These are phyloP conservation scores for Articulospora tetracladia DNA, from an alignment of 495 filamentous ascomycete genomes.

Conservation along the genomic window DNA sequence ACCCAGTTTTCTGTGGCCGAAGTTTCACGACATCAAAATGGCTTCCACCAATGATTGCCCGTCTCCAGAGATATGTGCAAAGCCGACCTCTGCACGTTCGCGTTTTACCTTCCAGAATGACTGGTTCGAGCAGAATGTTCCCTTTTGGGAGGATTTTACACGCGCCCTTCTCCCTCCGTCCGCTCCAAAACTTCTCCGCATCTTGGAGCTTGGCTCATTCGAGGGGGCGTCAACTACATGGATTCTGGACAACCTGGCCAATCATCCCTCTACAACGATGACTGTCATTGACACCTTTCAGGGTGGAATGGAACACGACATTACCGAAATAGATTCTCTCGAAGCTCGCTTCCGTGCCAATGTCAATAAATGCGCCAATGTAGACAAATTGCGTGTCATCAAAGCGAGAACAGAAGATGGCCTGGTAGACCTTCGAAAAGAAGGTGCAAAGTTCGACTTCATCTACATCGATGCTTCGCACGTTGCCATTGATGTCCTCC, in stretches of 20 bases:
- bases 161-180: too few relatives aligned
- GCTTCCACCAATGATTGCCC: too few relatives aligned
- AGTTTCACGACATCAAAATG: too few relatives aligned
- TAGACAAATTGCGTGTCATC: background rate
- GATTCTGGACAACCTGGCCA: background rate
- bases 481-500: background rate
- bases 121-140: too few relatives aligned
- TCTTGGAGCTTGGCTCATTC: background rate
- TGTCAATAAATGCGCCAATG: background rate
- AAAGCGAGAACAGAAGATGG: background rate
- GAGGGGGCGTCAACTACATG: background rate
- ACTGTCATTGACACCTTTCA: background rate
- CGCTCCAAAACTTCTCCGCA: background rate
- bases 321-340: background rate
- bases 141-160: too few relatives aligned
- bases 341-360: background rate
- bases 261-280: background rate
- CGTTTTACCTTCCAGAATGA: too few relatives aligned
- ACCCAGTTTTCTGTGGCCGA: too few relatives aligned
- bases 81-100: too few relatives aligned
- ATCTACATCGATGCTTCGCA: background rate
- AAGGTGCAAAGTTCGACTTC: background rate
- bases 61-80: too few relatives aligned
- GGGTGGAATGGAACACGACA: background rate
- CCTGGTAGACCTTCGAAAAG: background rate